These are phyloP conservation scores for Grigorovia transvaalensis DNA, from an alignment of 805 yeast species.

Conservation along the genomic window DNA sequence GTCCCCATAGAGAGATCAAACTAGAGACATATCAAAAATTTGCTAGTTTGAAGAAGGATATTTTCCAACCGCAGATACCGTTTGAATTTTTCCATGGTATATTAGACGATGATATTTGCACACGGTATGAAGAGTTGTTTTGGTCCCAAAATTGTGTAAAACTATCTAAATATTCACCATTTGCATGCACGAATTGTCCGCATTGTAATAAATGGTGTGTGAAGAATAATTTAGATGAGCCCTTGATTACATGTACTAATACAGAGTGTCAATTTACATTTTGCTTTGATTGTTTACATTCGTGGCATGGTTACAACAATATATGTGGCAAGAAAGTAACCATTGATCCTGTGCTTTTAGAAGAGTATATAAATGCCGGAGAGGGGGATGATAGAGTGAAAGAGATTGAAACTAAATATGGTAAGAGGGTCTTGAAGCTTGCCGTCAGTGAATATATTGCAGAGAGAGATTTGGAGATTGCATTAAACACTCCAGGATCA, in stretches of 20 bases:
- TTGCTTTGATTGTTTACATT: slow-evolving; percentile 45
- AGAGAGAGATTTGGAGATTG: slow-evolving; percentile 36
- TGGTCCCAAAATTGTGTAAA: slow-evolving; percentile 33
- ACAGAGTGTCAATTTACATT: slow-evolving; percentile 39
- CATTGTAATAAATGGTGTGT: slow-evolving; percentile 41
- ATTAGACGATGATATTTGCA: slow-evolving; percentile 21
- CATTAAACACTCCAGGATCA: slow-evolving; percentile 33
- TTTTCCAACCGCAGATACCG: slow-evolving; percentile 36
- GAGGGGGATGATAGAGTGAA: slow-evolving; percentile 26
- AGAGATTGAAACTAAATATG: slow-evolving; percentile 35
- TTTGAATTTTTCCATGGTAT: slow-evolving; percentile 28
- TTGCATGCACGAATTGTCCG: slow-evolving; percentile 43
- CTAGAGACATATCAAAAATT: slow-evolving; percentile 18
- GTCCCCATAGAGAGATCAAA: slow-evolving; percentile 19
- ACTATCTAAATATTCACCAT: slow-evolving; percentile 37
- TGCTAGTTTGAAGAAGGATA: slow-evolving; percentile 25
- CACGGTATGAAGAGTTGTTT: slow-evolving; percentile 33
- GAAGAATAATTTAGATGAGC: slow-evolving; percentile 36
- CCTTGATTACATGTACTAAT: slow-evolving; percentile 37
- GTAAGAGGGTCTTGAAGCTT: slow-evolving; percentile 32
- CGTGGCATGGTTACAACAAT: slow-evolving; percentile 50
- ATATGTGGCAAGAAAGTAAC: slow-evolving; percentile 33
- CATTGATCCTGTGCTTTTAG: slow-evolving; percentile 25
- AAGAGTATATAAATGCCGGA: slow-evolving; percentile 25
- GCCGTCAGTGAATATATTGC: slow-evolving; percentile 38